Conservation (phyloP, 768 basidiomycete genomes). For the Lactarius sp. region DNA sequence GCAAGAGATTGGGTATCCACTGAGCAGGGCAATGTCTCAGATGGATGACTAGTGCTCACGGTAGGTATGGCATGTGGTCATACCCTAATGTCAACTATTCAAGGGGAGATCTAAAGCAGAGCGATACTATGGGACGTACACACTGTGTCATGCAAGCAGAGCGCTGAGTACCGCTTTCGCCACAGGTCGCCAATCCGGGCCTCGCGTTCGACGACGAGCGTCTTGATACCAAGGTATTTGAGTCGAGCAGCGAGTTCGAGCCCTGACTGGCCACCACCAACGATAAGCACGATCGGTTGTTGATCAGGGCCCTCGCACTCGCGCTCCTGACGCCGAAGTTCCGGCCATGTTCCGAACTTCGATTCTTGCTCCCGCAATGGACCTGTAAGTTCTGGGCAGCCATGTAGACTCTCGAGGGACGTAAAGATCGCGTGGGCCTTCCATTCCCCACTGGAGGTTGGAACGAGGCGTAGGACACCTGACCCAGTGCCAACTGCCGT, state of each 20-base stretch:
- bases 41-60: constrained; percentile 17
- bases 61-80: constrained; percentile 49
- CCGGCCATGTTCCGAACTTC: constrained; percentile 41
- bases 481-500: constrained; percentile 37
- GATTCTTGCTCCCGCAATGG: constrained; percentile 33
- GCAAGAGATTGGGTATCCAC: too few species aligned
- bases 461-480: constrained; percentile 47
- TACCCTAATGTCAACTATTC: constrained; percentile 37
- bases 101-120: constrained; percentile 16
- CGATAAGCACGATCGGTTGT: constrained; percentile 49
- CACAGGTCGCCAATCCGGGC: constrained; percentile 57
- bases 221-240: constrained; percentile 44
- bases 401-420: constrained; percentile 47
- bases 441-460: constrained; percentile 39
- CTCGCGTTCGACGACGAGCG: constrained; percentile 60
- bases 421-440: constrained; percentile 47
- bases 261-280: constrained; percentile 51
- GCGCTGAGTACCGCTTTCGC: constrained; percentile 60
- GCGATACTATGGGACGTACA: constrained; percentile 40
- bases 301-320: constrained; percentile 37
- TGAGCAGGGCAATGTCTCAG: neutral
- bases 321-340: constrained; percentile 34
- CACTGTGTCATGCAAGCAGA: constrained; percentile 63
- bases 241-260: constrained; percentile 56
- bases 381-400: constrained; percentile 40